Base-by-base conservation (phyloP, 805 yeast species). In the Candida glaebosa region DNA sequence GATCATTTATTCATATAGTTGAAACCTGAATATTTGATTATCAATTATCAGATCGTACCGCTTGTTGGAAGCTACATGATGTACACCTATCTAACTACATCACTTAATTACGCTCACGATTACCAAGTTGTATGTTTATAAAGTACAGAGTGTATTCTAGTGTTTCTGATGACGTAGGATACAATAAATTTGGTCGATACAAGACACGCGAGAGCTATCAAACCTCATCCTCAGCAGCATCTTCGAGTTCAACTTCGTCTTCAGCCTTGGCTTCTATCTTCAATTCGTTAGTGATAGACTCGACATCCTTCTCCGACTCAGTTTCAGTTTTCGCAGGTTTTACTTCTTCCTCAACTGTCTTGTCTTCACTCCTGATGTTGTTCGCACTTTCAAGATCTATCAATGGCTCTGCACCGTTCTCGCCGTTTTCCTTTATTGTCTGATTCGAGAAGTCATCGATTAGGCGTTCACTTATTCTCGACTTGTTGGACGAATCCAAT, bases 401-500 rank as follows among this genome's bases (percentile, higher is more conserved):
- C 48, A 54, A 52, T 22, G 45, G 39, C 16, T 31, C 25, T 12
- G 45, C 24, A 18, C 22, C 43, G 22, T 46, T 48, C 31, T 31
- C 32, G 5, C 56, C 56, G 22, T 50, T 45, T 14, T 37, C 39
- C 32, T 47, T 33, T 14, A 54, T 47, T 26, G 39, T 43, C 48
- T 49, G 40, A 8, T 40, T 41, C 15, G 32, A 34, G 34, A 61
- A 52, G 28, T 80, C 79, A 17, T 65, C 60, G 37, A 68, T 55
- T 41, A 90, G 68, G 62, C 91, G 76, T 8, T 76, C 80, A 40
- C 90, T 82, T 36, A 87, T 67, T 39, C 71, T 65, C 1, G 59
- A 57, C 51, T 84, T 81, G 31, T 83, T 85, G 30, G 67, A 61
- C 10, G 63, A 54, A 2, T 40, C 55, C 44, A 91, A 71, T 34